These are phyloP conservation scores for Penicillium griseofulvum DNA, from an alignment of 2,329 filamentous ascomycete species.

Conservation along the genomic window DNA sequence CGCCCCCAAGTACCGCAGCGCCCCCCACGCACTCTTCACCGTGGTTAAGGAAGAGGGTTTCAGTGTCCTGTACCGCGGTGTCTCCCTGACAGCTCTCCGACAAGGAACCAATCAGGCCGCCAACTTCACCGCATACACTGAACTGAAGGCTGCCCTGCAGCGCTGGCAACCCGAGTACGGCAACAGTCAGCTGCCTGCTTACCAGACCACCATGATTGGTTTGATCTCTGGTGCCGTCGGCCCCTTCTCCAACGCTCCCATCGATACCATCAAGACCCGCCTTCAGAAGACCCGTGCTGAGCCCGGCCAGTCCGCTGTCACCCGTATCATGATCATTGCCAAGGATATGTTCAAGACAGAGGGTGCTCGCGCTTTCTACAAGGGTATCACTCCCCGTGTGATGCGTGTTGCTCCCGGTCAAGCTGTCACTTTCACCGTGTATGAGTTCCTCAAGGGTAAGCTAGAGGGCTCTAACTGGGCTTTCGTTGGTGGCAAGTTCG, in stretches of 20 bases:
- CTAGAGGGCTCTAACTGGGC: conserved; percentile 64
- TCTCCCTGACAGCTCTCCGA: conserved; percentile 85
- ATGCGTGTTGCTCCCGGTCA: conserved; percentile 97
- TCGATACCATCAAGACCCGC: conserved; percentile 98
- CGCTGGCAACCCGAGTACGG: conserved; percentile 68
- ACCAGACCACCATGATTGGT: conserved; percentile 87
- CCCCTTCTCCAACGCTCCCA: conserved; percentile 92
- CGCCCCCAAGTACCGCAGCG: conserved; percentile 94
- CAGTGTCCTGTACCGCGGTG: conserved; percentile 85
- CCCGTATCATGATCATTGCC: conserved; percentile 74
- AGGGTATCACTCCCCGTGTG: conserved; percentile 95
- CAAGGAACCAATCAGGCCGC: conserved; percentile 97
- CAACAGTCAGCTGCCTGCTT: conserved; percentile 69
- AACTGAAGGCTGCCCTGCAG: conserved; percentile 80
- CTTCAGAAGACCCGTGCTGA: conserved; percentile 85
- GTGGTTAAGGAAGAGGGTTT: conserved; percentile 88
- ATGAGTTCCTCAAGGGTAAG: conserved; percentile 72
- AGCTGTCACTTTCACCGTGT: conserved; percentile 72
- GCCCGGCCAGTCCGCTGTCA: conserved; percentile 75
- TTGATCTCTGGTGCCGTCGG: conserved; percentile 92
- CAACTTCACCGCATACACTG: conserved; percentile 97
- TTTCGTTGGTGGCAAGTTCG: conserved; percentile 61
- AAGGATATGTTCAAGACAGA: conserved; percentile 90
- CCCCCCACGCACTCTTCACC: conserved; percentile 77
- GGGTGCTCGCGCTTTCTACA: conserved; percentile 93